These are phyloP conservation scores for Cocos nucifera DNA, from an alignment of 176 grass and related monocot species.

Conservation along the genomic window DNA sequence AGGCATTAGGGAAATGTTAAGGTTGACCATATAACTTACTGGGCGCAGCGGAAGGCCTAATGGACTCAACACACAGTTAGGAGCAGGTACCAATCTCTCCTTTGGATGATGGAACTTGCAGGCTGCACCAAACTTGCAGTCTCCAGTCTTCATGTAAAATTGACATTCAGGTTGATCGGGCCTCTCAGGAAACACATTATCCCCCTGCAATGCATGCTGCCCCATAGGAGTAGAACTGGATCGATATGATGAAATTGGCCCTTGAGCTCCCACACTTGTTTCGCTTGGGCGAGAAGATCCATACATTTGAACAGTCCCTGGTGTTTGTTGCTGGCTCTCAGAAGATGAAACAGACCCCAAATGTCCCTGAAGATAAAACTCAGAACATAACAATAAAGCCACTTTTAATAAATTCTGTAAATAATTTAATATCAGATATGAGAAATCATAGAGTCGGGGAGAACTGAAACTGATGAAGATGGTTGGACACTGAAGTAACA, in stretches of 20 bases:
- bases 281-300: constrained; percentile 70
- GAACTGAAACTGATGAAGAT: too few species aligned
- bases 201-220: constrained; percentile 62
- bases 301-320: constrained; percentile 53
- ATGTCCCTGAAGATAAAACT: constrained; percentile 31
- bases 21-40: constrained; percentile 31
- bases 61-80: constrained; percentile 81
- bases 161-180: constrained; percentile 98
- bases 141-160: constrained; percentile 99
- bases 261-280: constrained; percentile 48
- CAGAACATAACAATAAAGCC: constrained; percentile 8
- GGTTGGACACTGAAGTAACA: too few species aligned
- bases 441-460: background rate
- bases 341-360: constrained; percentile 56
- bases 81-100: constrained; percentile 59
- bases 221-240: constrained; percentile 43
- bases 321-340: constrained; percentile 45
- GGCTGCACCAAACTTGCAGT: constrained; percentile 91
- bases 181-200: constrained; percentile 87
- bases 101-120: constrained; percentile 98
- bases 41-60: constrained; percentile 88
- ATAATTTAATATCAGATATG: background rate
- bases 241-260: constrained; percentile 42
- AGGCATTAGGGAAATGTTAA: background rate
- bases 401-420: background rate